A percentile compares a stretch with the other conserved stretches of the same genome.
These are phyloP conservation scores for Suillus luteus DNA, from an alignment of 768 basidiomycete species.

Conservation along the genomic window DNA sequence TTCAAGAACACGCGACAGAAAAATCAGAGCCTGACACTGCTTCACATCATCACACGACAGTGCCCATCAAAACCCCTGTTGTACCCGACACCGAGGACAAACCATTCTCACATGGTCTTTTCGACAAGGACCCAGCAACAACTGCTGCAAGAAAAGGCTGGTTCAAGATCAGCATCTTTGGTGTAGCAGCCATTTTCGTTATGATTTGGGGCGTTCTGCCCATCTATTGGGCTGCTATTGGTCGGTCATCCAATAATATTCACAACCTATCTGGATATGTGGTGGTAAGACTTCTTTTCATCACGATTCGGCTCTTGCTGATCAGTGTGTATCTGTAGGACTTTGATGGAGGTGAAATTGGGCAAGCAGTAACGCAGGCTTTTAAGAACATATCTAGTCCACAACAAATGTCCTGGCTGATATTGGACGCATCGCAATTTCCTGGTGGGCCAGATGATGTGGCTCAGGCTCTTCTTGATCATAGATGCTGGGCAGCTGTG, in stretches of 20 bases:
- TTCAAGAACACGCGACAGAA: not conserved
- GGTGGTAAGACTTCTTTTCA: slow-evolving; percentile 42
- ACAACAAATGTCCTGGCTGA: slow-evolving; percentile 48
- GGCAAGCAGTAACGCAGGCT: slow-evolving; percentile 44
- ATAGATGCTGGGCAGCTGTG: slow-evolving; percentile 57
- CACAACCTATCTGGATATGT: slow-evolving; percentile 56
- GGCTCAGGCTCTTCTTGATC: slow-evolving; percentile 45
- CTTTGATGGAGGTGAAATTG: slow-evolving; percentile 59
- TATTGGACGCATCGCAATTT: slow-evolving; percentile 44
- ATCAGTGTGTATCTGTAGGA: slow-evolving; percentile 42
- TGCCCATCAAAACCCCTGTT: slow-evolving; percentile 15
- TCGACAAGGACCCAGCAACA: slow-evolving; percentile 32
- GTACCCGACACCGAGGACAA: slow-evolving; percentile 5
- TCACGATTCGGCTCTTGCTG: not conserved
- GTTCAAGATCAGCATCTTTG: slow-evolving; percentile 41
- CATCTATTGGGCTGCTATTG: slow-evolving; percentile 64
- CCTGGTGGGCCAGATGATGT: slow-evolving; percentile 46
- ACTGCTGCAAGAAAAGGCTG: slow-evolving; percentile 39
- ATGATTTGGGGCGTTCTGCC: slow-evolving; percentile 52
- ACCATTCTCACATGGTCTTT: slow-evolving; percentile 33
- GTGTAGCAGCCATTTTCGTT: slow-evolving; percentile 39
- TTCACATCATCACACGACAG: not conserved
- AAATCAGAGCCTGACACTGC: not conserved
- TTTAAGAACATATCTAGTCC: slow-evolving; percentile 33
- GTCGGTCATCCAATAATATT: slow-evolving; percentile 40